Evolutionary conservation across 2,329 filamentous ascomycete species (phyloP).

Genomic region (Aspergillus sp.): DNA sequence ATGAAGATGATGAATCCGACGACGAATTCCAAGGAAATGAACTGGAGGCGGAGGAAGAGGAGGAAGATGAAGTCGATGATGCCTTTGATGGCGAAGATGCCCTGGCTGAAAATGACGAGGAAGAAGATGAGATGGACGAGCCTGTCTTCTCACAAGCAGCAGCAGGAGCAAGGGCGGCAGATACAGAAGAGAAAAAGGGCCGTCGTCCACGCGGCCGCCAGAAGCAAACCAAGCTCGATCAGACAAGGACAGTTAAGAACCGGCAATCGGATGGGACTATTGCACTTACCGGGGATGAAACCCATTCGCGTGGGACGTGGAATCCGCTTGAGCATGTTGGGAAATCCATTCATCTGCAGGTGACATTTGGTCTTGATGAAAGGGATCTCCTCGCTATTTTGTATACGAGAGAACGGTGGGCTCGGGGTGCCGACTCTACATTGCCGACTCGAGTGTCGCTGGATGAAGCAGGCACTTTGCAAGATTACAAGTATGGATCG

Average conservation of each 20-base stretch:
- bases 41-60: slow-evolving; percentile 16
- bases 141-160: not conserved
- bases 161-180: not conserved
- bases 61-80: slow-evolving; percentile 16
- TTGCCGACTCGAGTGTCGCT: slow-evolving; percentile 50
- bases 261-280: slow-evolving; percentile 21
- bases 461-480: slow-evolving; percentile 26
- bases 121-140: slow-evolving; percentile 3
- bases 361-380: slow-evolving; percentile 52
- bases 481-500: slow-evolving; percentile 39
- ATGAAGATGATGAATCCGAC: slow-evolving; percentile 28
- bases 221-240: slow-evolving; percentile 8
- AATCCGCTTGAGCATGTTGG: slow-evolving; percentile 36
- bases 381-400: slow-evolving; percentile 52
- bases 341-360: slow-evolving; percentile 48
- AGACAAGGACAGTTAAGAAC: slow-evolving; percentile 13
- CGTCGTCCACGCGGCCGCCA: not conserved
- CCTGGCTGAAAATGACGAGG: slow-evolving; percentile 14
- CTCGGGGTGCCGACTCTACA: slow-evolving; percentile 44
- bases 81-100: slow-evolving; percentile 16
- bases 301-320: slow-evolving; percentile 39
- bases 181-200: not conserved
- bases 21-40: slow-evolving; percentile 31
- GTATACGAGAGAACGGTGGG: slow-evolving; percentile 53
- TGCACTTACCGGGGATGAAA: slow-evolving; percentile 22